Evolutionary conservation across 1,284 basidiomycete genomes (phyloP), one percentile per base, ranked within the genome.

Genomic region (Rhodotorula sp.): DNA sequence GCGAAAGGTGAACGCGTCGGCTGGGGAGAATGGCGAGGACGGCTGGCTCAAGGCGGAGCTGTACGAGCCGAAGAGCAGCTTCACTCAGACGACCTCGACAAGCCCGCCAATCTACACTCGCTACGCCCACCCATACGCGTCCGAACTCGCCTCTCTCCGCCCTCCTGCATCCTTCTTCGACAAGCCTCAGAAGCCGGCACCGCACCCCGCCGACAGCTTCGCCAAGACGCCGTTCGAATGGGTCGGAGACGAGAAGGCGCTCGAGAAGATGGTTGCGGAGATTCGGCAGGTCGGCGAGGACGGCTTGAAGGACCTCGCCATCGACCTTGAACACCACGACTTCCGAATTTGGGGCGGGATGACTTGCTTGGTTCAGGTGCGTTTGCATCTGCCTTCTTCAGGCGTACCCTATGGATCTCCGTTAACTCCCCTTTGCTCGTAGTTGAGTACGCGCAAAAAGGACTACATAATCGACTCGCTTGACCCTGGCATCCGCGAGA

Each of bases 241-340:
- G 84, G 85, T 98, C 15, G 84, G 87, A 15, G 89, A 87, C 5
- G 78, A 83, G 0, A 81, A 82, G 18, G 82, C 82, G 20, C 83
- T 96, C 51, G 80, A 85, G 5, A 77, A 76, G 28, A 87, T 96
- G 85, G 82, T 92, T 7, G 84, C 85, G n/a, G 79, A 81, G 60
- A 74, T 81, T 31, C 62, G 71, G n/a, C 83, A 84, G 64, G 83
- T 94, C 24, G 85, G 86, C 50, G 78, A 81, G 18, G 71, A 69
- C 9, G 75, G 75, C 18, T 85, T 85, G n/a, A 83, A 81, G 54
- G 94, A 96, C 80, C 88, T 99, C 62, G 95, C 95, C 1, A 85
- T 99, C 50, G 95, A 99, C 80, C 83, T 99, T 56, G 95, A 99
- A 80, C 90, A 97, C 78, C 94, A 98, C 82, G 88, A 86, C 73